Evolutionary conservation across 2,329 filamentous ascomycete species (phyloP), one percentile per base, ranked within the genome.

Genomic region (Malbranchea cinnamomea): DNA sequence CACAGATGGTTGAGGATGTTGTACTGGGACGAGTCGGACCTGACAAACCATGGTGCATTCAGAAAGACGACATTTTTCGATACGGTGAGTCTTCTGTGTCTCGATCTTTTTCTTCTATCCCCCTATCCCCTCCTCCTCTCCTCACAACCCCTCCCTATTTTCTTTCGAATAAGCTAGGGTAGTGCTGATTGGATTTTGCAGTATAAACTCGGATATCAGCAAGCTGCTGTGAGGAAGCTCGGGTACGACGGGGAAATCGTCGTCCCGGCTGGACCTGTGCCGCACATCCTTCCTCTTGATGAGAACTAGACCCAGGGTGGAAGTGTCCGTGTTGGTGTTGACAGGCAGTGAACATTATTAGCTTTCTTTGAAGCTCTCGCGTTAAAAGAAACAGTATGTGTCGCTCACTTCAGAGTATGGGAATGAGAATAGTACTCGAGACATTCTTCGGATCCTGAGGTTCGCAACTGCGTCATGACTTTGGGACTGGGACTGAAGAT

Each of bases 1-100:
- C 53, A 63, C 36, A 48, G 49, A 17, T 65, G 62, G 62, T 44
- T 62, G 37, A 46, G 59, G 33, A 50, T 49, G 14, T 37, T 65
- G 15, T 65, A 65, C 35, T 64, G 57, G 49, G 58, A 64, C 39
- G 52, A 56, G 20, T 53, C 50, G 1, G 51, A 55, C 22, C 43
- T 44, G 32, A 61, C 58, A 4, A 52, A 51, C 24, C 51, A 53
- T 4, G 49, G 50, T 3, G 57, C 54, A 2, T 64, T 63, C 37
- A 55, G 48, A 37, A 49, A 54, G 23, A 63, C 60, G 11, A 62
- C 58, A 2, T 44, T 52, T 36, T 61, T 63, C 36, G 47, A 57
- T 30, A 36, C 49, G 26, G 52, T 55, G 34, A 45, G 53, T 47
- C 24, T 8, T 11, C 10, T 12, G 17, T 19, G 17, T 16, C 13